Base-by-base conservation (phyloP, 805 yeast species). In the Starmerella tilneyi region DNA sequence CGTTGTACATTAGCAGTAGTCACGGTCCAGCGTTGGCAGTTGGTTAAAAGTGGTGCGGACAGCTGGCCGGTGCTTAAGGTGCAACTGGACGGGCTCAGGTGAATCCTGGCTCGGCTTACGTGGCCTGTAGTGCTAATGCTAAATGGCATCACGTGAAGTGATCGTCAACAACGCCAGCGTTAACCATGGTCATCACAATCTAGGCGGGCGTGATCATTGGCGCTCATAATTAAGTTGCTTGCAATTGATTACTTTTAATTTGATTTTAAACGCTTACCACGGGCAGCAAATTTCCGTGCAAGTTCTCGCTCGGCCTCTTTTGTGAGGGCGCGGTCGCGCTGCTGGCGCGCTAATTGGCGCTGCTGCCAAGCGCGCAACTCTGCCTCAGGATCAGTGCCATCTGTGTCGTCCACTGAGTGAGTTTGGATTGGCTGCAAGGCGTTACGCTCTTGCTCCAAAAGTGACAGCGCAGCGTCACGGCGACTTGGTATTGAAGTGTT, bases 381-480 rank as follows among this genome's bases (percentile, higher is more conserved):
- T 7, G 47, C 57, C 42, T 66, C 73, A 0, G 79, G 76, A 46
- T 77, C 77, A 5, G 72, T 30, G 28, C 71, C 76, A 52, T 79
- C 84, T 0, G 79, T 72, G 53, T 79, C 86, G 52, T 78, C 82
- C 0, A 74, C 56, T 0, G 55, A 67, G 3, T 3, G 26, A 3
- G 21, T 57, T n/a, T 9, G 21, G 11, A 32, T 22, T 4, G 33
- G 31, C 21, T 17, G 23, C 24, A 22, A 12, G 3, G 40, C 29
- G 9, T 4, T 24, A n/a, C 24, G 40, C 22, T 36, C 40, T 13
- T 24, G 29, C 12, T 16, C 30, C 15, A 36, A 17, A 6, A 36
- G 15, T 5, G 29, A 5, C 5, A 36, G 15, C 15, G 40, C 29
- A 9, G 40, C 30, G 5, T 15, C 29, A 4, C 12, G 21, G 15